phyloP scores from a whole-genome alignment of 371 early-diverging fungal genomes.

The Mycotypha africana region DNA sequence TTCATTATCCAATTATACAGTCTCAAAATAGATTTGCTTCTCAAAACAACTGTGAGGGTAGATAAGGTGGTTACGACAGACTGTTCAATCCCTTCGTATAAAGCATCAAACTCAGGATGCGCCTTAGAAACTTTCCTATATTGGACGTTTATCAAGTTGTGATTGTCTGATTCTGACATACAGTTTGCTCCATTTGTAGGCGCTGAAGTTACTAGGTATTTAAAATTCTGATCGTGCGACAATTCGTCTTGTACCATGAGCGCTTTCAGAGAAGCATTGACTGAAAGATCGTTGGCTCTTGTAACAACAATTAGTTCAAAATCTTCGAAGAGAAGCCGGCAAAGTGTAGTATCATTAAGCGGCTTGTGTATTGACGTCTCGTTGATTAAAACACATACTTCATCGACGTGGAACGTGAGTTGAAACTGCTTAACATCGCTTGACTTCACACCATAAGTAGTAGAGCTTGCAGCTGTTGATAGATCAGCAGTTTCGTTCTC shows the following conservation, averaged over 20 bases:
- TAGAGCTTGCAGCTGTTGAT: conserved; percentile 3
- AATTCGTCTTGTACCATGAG: conserved; percentile 59
- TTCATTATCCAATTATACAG: conserved; percentile 73
- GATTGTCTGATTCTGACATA: conserved; percentile 2
- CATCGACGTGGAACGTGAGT: conserved; percentile 66
- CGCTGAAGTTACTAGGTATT: conserved; percentile 61
- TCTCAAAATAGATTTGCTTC: conserved; percentile 65
- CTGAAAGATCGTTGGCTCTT: conserved; percentile 54
- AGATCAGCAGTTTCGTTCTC: conserved; percentile 12
- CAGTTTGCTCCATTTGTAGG: conserved; percentile 17
- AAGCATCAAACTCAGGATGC: conserved; percentile 54
- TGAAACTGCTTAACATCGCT: conserved; percentile 58
- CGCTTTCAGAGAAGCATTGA: conserved; percentile 56
- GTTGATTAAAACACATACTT: conserved; percentile 61
- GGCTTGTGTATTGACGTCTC: conserved; percentile 37
- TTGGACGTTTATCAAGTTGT: conserved; percentile 51
- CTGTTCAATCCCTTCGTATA: conserved; percentile 61
- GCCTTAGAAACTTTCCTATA: conserved; percentile 54
- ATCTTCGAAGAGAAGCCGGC: conserved; percentile 48
- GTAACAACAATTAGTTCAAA: conserved; percentile 54
- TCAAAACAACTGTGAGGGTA: conserved; percentile 62
- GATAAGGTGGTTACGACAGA: conserved; percentile 67
- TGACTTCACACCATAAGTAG: conserved; percentile 10
- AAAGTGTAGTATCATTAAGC: conserved; percentile 38
- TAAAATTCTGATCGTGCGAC: conserved; percentile 44